Evolutionary conservation across 352 stramenopile species (phyloP).

Genomic region (Pythium aphanidermatum): DNA sequence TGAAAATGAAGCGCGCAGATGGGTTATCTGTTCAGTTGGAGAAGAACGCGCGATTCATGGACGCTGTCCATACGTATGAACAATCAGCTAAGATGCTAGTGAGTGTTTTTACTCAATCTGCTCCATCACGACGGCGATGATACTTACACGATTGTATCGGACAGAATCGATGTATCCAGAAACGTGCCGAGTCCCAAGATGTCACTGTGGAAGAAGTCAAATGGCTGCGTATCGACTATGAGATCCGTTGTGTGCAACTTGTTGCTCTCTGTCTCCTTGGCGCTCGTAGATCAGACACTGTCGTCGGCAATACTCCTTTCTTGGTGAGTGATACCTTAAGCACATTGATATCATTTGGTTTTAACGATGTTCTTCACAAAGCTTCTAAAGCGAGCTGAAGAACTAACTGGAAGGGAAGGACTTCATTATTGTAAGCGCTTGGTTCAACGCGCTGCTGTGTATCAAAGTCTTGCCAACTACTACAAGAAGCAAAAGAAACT

Average conservation of each 20-base stretch:
- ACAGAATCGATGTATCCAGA: constrained; percentile 61
- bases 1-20: constrained; percentile 58
- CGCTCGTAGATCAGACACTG: constrained; percentile 34
- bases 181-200: constrained; percentile 40
- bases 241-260: constrained; percentile 68
- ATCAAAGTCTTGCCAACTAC: constrained; percentile 58
- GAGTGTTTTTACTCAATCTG: background rate
- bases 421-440: constrained; percentile 63
- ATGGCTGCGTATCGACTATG: constrained; percentile 63
- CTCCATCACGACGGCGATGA: background rate
- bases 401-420: constrained; percentile 46
- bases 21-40: constrained; percentile 56
- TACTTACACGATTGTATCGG: background rate
- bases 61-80: constrained; percentile 67
- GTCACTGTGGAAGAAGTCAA: constrained; percentile 51
- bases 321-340: constrained; percentile 32
- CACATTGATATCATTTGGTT: background rate
- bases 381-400: constrained; percentile 62
- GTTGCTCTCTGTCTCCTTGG: constrained; percentile 65
- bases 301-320: constrained; percentile 53
- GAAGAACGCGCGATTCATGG: constrained; percentile 50
- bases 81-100: constrained; percentile 70
- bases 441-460: constrained; percentile 50
- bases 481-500: constrained; percentile 79
- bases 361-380: constrained; percentile 5